Evolutionary conservation across 768 basidiomycete species (phyloP).

Genomic region (Russula sp.): DNA sequence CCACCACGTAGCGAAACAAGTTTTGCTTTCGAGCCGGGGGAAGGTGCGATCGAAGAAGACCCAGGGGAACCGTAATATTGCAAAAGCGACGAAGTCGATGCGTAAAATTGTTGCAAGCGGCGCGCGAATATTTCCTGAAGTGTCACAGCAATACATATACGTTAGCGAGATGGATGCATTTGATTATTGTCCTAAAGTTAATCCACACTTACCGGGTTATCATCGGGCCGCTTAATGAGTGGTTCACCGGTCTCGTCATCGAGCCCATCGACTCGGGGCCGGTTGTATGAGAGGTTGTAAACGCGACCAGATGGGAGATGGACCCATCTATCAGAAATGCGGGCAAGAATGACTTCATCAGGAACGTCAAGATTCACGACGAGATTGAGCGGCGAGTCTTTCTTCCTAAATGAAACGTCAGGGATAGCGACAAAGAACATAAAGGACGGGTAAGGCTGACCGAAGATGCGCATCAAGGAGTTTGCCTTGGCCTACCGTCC

Average conservation of each 20-base stretch:
- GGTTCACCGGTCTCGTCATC: conserved; percentile 88
- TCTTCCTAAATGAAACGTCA: conserved; percentile 39
- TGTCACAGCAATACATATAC: background rate
- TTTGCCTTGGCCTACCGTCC: conserved; percentile 78
- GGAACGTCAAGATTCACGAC: conserved; percentile 87
- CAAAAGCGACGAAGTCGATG: conserved; percentile 75
- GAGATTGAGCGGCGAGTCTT: conserved; percentile 63
- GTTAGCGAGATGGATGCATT: background rate
- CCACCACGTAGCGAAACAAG: conserved; percentile 59
- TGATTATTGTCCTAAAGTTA: no score
- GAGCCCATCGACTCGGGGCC: conserved; percentile 66
- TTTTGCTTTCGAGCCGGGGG: conserved; percentile 34
- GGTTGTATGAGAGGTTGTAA: conserved; percentile 87
- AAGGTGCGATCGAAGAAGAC: conserved; percentile 31
- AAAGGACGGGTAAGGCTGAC: conserved; percentile 35
- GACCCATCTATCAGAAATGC: conserved; percentile 88
- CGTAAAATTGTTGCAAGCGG: conserved; percentile 71
- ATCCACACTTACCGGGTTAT: conserved; percentile 63
- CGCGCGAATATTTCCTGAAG: conserved; percentile 70
- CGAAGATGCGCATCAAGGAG: conserved; percentile 71
- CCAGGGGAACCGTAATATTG: conserved; percentile 51
- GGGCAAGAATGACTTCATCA: conserved; percentile 75
- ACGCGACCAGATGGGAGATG: conserved; percentile 84
- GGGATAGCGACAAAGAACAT: background rate
- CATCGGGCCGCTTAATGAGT: conserved; percentile 82